phyloP scores from a whole-genome alignment of 1,139 yeast species.

The Yamadazyma oceani region DNA sequence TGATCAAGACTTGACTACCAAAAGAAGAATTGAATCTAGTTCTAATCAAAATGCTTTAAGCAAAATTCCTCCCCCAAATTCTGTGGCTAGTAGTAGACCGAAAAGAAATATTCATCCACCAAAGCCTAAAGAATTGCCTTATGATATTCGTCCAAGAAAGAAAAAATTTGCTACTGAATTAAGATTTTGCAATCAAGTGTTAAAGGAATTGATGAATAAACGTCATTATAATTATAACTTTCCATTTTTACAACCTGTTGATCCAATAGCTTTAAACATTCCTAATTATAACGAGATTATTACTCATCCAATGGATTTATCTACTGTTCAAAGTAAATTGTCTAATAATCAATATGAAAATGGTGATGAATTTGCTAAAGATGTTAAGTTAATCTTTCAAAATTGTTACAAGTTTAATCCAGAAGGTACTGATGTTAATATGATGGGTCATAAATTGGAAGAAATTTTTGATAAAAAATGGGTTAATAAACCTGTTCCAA shows the following conservation, averaged over 20 bases:
- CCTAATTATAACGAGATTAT: conserved; percentile 86
- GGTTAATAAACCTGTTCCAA: conserved; percentile 84
- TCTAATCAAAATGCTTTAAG: conserved; percentile 2
- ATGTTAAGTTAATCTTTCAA: conserved; percentile 76
- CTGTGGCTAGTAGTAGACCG: conserved; percentile 65
- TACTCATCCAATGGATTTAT: conserved; percentile 92
- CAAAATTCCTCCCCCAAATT: conserved; percentile 24
- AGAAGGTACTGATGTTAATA: conserved; percentile 90
- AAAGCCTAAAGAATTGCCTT: conserved; percentile 88
- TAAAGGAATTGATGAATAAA: conserved; percentile 80
- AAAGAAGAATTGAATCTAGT: conserved; percentile 40
- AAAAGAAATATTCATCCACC: conserved; percentile 97
- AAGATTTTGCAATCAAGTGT: conserved; percentile 77
- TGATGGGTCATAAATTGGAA: conserved; percentile 92
- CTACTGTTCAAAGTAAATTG: conserved; percentile 78
- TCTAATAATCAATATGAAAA: conserved; percentile 85
- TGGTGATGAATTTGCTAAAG: conserved; percentile 84
- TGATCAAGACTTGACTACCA: conserved; percentile 31
- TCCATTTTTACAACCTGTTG: conserved; percentile 93
- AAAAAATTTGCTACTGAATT: conserved; percentile 91
- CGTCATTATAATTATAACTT: conserved; percentile 82
- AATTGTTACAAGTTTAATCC: conserved; percentile 95
- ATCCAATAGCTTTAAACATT: conserved; percentile 88
- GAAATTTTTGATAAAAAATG: conserved; percentile 83
- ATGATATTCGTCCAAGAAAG: conserved; percentile 85